Evolutionary conservation across 2,329 filamentous ascomycete species (phyloP).

Genomic region (Ophiostoma ulmi): DNA sequence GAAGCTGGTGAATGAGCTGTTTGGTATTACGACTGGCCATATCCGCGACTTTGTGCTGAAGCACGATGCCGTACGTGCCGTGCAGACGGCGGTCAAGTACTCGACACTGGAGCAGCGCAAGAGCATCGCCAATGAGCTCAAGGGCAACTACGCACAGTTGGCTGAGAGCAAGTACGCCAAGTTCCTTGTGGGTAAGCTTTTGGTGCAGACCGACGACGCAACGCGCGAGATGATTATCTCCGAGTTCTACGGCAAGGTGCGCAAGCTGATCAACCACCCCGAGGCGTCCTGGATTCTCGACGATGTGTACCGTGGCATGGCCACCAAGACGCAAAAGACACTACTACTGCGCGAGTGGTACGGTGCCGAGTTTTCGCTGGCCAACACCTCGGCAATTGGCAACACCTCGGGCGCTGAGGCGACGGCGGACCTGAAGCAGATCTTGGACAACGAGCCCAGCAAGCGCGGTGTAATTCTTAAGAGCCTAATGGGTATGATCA

Average conservation of each 20-base stretch:
- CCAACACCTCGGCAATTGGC: constrained; percentile 35
- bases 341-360: constrained; percentile 91
- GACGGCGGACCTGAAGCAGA: constrained; percentile 65
- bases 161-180: constrained; percentile 97
- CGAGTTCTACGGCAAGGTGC: constrained; percentile 91
- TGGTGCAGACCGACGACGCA: constrained; percentile 84
- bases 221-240: constrained; percentile 84
- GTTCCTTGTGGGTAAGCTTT: constrained; percentile 90
- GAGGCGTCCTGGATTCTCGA: constrained; percentile 98
- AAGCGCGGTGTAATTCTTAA: constrained; percentile 85
- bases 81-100: constrained; percentile 97
- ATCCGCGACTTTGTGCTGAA: constrained; percentile 97
- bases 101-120: constrained; percentile 77
- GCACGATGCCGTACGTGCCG: constrained; percentile 93
- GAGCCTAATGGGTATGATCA: constrained; percentile 79
- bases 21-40: constrained; percentile 81
- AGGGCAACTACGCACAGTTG: constrained; percentile 75
- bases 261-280: constrained; percentile 88
- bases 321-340: constrained; percentile 79
- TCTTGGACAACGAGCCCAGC: constrained; percentile 71
- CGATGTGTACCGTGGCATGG: constrained; percentile 87
- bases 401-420: constrained; percentile 32
- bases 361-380: constrained; percentile 83
- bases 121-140: constrained; percentile 79
- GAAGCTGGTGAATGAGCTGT: constrained; percentile 81